A percentile compares a stretch with the other conserved stretches of the same genome.
Conservation (phyloP, 2,329 filamentous ascomycete genomes). For the Torrubiella hemipterigena region DNA sequence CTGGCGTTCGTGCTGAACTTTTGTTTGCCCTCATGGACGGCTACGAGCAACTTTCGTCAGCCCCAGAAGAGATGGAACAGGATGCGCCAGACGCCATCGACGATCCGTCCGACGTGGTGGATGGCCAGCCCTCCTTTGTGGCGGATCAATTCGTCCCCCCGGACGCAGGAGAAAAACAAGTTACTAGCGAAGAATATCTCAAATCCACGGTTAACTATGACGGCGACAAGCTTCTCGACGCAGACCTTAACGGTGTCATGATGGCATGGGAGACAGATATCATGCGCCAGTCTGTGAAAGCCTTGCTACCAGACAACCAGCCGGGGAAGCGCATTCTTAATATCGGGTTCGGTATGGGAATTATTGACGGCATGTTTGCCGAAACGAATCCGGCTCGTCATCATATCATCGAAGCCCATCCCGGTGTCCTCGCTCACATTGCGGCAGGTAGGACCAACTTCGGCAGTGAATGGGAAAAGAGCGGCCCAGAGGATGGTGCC, state of each 20-base stretch:
- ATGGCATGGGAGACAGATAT: slow-evolving; percentile 87
- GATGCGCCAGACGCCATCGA: slow-evolving; percentile 21
- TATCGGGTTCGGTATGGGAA: slow-evolving; percentile 85
- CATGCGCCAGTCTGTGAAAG: slow-evolving; percentile 65
- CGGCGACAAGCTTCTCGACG: slow-evolving; percentile 57
- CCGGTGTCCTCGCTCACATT: slow-evolving; percentile 59
- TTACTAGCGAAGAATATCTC: slow-evolving; percentile 58
- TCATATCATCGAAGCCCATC: slow-evolving; percentile 81
- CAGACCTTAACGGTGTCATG: slow-evolving; percentile 75
- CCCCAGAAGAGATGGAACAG: slow-evolving; percentile 35
- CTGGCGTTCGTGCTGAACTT: slow-evolving; percentile 82
- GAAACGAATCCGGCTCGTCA: slow-evolving; percentile 55
- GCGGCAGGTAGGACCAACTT: slow-evolving; percentile 35
- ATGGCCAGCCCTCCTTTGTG: neutral
- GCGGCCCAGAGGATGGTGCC: slow-evolving; percentile 49
- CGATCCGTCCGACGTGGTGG: slow-evolving; percentile 11
- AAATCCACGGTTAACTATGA: slow-evolving; percentile 53
- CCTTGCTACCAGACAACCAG: slow-evolving; percentile 37
- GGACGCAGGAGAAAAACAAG: slow-evolving; percentile 27
- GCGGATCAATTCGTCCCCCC: slow-evolving; percentile 17
- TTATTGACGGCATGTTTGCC: slow-evolving; percentile 68
- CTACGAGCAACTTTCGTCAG: slow-evolving; percentile 61
- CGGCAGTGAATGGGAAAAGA: slow-evolving; percentile 40
- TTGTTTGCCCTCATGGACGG: slow-evolving; percentile 71
- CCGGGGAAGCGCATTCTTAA: slow-evolving; percentile 63